A percentile compares a stretch with the other conserved stretches of the same genome.
Evolutionary conservation across 345 rosid genomes (phyloP).

Genomic region (Theobroma cacao): DNA sequence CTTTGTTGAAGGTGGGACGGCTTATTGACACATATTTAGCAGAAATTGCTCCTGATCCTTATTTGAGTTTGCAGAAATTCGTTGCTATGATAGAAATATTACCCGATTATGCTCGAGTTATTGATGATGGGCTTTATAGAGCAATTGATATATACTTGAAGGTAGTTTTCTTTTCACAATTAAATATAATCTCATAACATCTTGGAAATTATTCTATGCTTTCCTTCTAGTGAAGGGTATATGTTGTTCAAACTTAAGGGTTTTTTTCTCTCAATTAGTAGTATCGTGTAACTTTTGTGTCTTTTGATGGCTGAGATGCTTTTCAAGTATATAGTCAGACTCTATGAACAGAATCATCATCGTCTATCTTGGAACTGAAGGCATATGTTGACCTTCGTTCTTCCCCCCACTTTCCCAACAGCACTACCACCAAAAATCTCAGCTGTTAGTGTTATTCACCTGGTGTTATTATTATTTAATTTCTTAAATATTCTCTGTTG

Average conservation of each 20-base stretch:
- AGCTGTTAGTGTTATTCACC: no score
- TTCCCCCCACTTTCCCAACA: no score
- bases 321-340: no score
- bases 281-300: no score
- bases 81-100: constrained; percentile 61
- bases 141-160: constrained; percentile 80
- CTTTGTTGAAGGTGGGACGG: constrained; percentile 74
- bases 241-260: not conserved
- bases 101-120: constrained; percentile 73
- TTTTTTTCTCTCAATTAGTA: not conserved
- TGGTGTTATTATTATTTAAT: no score
- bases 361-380: no score
- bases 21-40: constrained; percentile 80
- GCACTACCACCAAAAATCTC: no score
- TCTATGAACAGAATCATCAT: no score
- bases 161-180: constrained; percentile 34
- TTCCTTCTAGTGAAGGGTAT: not conserved
- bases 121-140: constrained; percentile 80
- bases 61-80: constrained; percentile 67
- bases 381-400: no score
- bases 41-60: constrained; percentile 85
- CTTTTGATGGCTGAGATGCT: no score
- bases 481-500: no score
- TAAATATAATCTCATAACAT: not conserved
- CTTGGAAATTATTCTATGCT: not conserved